Conservation (phyloP, 2,329 filamentous ascomycete genomes). For the Lachnellula occidentalis region DNA sequence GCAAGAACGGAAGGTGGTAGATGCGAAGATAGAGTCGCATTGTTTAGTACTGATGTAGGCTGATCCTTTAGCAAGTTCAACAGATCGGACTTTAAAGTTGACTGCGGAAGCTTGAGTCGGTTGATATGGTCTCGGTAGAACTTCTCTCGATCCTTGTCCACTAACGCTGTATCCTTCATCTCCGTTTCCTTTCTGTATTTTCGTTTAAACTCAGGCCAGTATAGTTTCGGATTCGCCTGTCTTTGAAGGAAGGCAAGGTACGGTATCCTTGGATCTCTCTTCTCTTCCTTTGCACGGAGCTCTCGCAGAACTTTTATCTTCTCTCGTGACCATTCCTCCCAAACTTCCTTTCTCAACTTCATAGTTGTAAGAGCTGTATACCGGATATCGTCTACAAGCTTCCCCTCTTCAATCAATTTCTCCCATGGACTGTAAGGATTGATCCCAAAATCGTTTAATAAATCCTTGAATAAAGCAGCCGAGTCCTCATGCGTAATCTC, state of each 20-base stretch:
- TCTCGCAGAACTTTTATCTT: conserved; percentile 69
- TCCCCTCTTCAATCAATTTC: conserved; percentile 75
- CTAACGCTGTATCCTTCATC: conserved; percentile 69
- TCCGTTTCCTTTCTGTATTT: conserved; percentile 78
- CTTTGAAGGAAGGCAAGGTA: conserved; percentile 78
- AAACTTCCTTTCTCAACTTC: conserved; percentile 74
- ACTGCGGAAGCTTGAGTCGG: conserved; percentile 59
- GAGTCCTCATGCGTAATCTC: conserved; percentile 72
- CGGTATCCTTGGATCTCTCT: conserved; percentile 74
- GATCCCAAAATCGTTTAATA: conserved; percentile 76
- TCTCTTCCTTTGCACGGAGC: conserved; percentile 67
- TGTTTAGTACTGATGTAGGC: conserved; percentile 54
- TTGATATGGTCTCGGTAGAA: conserved; percentile 70
- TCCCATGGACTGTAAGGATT: conserved; percentile 92
- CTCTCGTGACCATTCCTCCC: conserved; percentile 76
- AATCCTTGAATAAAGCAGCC: conserved; percentile 71
- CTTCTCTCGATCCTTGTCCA: conserved; percentile 75
- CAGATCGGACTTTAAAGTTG: conserved; percentile 65
- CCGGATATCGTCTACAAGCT: conserved; percentile 76
- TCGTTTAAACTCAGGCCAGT: conserved; percentile 94
- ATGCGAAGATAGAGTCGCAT: conserved; percentile 47
- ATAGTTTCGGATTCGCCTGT: conserved; percentile 82
- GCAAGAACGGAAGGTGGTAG: conserved; percentile 58
- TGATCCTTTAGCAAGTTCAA: conserved; percentile 58
- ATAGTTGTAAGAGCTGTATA: conserved; percentile 82